These are phyloP conservation scores for Brassica nigra DNA, from an alignment of 345 rosid genomes.

Conservation along the genomic window DNA sequence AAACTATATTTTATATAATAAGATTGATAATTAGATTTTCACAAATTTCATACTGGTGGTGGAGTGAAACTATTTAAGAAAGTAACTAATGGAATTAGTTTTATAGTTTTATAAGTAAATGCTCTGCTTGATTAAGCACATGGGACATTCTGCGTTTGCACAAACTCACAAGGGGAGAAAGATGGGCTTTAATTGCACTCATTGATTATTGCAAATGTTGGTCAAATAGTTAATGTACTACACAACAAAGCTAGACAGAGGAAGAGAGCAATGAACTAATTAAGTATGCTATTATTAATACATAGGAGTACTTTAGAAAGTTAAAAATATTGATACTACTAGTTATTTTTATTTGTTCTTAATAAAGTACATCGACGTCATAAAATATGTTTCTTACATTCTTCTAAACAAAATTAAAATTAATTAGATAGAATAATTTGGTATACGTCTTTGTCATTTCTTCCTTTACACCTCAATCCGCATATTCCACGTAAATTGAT, in stretches of 20 bases:
- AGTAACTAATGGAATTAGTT: neutral
- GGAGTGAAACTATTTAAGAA: neutral
- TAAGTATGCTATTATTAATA: conserved; percentile 11
- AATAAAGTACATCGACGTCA: conserved; percentile 30
- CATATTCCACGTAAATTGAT: conserved; percentile 14
- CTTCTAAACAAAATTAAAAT: conserved; percentile 8
- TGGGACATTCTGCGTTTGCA: conserved; percentile 42
- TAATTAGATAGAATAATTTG: conserved; percentile 18
- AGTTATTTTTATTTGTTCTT: conserved; percentile 27
- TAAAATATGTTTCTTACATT: conserved; percentile 14
- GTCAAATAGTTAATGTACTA: conserved; percentile 39
- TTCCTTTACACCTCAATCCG: conserved; percentile 34
- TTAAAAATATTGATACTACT: conserved; percentile 1
- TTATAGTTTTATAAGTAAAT: neutral
- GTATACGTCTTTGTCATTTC: conserved; percentile 50
- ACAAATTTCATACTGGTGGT: neutral
- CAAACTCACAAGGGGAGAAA: conserved; percentile 36
- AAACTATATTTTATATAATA: no score
- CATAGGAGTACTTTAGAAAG: conserved; percentile 10
- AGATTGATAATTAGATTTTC: neutral
- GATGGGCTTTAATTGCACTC: conserved; percentile 32
- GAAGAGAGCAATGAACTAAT: neutral
- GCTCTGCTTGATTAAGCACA: conserved; percentile 31
- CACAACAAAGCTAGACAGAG: conserved; percentile 31
- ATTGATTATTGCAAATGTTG: conserved; percentile 36